Base-by-base conservation (phyloP, 768 basidiomycete genomes). In the Polyporus arcularius region DNA sequence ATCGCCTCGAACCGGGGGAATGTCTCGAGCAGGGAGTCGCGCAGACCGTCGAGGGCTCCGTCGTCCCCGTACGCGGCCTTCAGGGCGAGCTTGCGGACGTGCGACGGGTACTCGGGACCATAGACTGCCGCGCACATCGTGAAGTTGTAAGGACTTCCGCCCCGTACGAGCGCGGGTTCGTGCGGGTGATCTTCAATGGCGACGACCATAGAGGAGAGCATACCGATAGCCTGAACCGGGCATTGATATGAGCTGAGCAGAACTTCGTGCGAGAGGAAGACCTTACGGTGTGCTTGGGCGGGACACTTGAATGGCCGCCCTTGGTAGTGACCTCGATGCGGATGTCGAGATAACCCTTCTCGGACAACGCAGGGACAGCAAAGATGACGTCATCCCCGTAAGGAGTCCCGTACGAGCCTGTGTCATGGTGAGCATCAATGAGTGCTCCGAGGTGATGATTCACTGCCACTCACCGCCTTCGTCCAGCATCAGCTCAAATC, bases 241-340 rank as follows among this genome's bases (percentile, higher is more conserved):
- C 4, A 50, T 14, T 11, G 45, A 38, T 4, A 14, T 21, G 8
- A 14, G 26, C 15, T 47, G 6, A n/a, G 28, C 43, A 14, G 31
- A 4, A 8, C 16, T 35, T 45, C 21, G 21, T 8, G 31, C 4
- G 1, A 3, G 3, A n/a, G 8, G 47, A 46, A 32, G 26, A 15
- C 28, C 79, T 62, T 69, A 85, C 89, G 2, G 94, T 96, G 65
- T 97, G 93, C 4, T 73, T 67, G 15, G 90, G 92, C 14, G 95
- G 95, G n/a, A 94, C 76, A 66, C 88, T 90, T 0, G 94, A 94
- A 73, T 96, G 95, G 0, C 94, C 94, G 6, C 94, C 94, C 0
- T 85, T 78, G 0, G 87, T 78, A 9, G 80, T 74, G 8, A 95
- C 83, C 57, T 86, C 81, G 18, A 94, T 76, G 35, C 73, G 76